Percentiles rank a stretch among this genome's conserved stretches.
Evolutionary conservation across 345 rosid genomes (phyloP).

Genomic region (Corchorus capsularis): DNA sequence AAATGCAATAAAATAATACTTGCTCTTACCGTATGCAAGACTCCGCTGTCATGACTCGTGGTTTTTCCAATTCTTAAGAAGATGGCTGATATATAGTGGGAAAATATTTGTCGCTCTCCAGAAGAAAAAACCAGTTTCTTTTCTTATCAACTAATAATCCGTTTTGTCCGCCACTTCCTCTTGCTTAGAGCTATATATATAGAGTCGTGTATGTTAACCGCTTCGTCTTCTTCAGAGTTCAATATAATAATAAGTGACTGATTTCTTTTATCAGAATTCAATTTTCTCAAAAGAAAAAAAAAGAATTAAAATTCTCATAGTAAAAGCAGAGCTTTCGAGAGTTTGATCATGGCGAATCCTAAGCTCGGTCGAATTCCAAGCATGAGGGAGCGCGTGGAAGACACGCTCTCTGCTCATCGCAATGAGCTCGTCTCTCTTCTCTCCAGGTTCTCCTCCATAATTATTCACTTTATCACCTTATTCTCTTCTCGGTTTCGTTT

Average conservation of each 20-base stretch:
- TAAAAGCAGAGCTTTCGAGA: neutral
- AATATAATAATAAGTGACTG: neutral
- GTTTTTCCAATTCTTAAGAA: neutral
- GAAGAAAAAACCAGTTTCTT: neutral
- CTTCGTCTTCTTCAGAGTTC: neutral
- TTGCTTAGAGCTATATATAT: too few species aligned
- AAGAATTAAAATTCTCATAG: neutral
- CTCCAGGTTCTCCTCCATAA: slow-evolving; percentile 57
- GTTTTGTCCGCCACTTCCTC: neutral
- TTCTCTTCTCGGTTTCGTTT: neutral
- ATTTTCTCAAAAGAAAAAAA: neutral
- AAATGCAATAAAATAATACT: neutral
- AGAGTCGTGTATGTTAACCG: neutral
- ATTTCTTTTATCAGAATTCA: neutral
- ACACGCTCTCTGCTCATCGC: slow-evolving; percentile 83
- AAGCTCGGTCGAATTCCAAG: slow-evolving; percentile 64
- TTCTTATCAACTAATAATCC: neutral
- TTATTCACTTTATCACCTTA: neutral
- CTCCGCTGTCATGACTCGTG: too few species aligned
- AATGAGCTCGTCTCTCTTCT: slow-evolving; percentile 92
- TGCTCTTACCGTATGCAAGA: too few species aligned
- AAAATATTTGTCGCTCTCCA: neutral
- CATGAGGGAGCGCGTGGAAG: slow-evolving; percentile 85
- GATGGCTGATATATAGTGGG: neutral
- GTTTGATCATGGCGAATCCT: slow-evolving; percentile 48